Percentiles rank a stretch among this genome's conserved stretches.
Evolutionary conservation across 2,329 filamentous ascomycete species (phyloP).

Genomic region (Fusarium austroafricanum): DNA sequence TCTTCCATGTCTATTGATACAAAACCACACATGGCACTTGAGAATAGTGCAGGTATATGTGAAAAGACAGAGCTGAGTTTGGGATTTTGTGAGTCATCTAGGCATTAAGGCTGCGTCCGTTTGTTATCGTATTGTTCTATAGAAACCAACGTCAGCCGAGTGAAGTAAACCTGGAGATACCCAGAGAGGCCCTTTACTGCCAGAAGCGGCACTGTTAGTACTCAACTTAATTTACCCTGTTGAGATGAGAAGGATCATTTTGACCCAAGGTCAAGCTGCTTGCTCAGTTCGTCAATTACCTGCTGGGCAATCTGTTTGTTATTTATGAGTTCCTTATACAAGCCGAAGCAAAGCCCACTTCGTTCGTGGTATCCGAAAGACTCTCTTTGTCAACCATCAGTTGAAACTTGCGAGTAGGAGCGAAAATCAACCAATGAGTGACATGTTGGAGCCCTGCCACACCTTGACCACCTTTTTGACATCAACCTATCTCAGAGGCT

Average conservation of each 20-base stretch:
- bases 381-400: background rate
- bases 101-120: no score
- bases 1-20: background rate
- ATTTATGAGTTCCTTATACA: background rate
- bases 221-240: no score
- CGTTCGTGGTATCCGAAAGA: background rate
- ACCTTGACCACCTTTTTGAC: background rate
- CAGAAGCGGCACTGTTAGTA: no score
- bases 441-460: background rate
- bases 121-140: no score
- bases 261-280: background rate
- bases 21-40: background rate
- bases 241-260: background rate
- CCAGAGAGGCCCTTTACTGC: no score
- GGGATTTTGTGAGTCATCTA: no score
- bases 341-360: background rate
- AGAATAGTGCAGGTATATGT: background rate
- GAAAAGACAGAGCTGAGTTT: background rate
- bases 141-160: no score
- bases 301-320: no score
- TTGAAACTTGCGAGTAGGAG: background rate
- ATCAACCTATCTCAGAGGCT: no score
- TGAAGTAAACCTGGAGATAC: no score
- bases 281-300: background rate
- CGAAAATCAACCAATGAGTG: background rate